A percentile compares a stretch with the other conserved stretches of the same genome.
Conservation (phyloP, 257 asterid species). For the Nicotiana tabacum region DNA sequence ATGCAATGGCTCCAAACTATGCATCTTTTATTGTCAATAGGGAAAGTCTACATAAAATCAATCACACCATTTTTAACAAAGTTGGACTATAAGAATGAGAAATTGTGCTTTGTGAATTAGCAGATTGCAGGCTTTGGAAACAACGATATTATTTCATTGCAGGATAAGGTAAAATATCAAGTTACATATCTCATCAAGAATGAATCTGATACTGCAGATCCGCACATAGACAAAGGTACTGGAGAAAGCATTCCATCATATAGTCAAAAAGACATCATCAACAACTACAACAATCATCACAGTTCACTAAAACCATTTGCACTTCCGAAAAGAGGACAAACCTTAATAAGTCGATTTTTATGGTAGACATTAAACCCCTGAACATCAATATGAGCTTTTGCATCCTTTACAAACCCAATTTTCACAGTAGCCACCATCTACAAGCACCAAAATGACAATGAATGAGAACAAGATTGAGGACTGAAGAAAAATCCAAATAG, state of each 20-base stretch:
- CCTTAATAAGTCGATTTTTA: slow-evolving; percentile 96
- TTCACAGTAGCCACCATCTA: slow-evolving; percentile 87
- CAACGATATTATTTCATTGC: slow-evolving; percentile 7
- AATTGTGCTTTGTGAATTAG: neutral
- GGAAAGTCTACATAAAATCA: neutral
- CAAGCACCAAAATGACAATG: slow-evolving; percentile 12
- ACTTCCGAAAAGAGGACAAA: slow-evolving; percentile 18
- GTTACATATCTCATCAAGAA: neutral
- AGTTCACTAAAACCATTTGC: neutral
- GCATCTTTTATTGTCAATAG: neutral
- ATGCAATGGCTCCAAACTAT: neutral
- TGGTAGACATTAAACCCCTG: slow-evolving; percentile 98
- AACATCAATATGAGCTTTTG: slow-evolving; percentile 86
- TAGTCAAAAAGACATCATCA: neutral
- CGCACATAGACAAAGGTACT: neutral
- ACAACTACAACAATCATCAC: neutral
- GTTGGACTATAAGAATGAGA: neutral
- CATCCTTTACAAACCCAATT: slow-evolving; percentile 98
- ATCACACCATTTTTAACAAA: neutral
- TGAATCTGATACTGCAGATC: neutral
- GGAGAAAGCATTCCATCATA: neutral
- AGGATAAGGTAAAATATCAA: neutral
- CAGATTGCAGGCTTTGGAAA: slow-evolving; percentile 3
- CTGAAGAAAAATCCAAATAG: neutral
- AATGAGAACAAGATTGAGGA: neutral